Base-by-base conservation (phyloP, 768 basidiomycete genomes). In the Tylopilus intermedius region DNA sequence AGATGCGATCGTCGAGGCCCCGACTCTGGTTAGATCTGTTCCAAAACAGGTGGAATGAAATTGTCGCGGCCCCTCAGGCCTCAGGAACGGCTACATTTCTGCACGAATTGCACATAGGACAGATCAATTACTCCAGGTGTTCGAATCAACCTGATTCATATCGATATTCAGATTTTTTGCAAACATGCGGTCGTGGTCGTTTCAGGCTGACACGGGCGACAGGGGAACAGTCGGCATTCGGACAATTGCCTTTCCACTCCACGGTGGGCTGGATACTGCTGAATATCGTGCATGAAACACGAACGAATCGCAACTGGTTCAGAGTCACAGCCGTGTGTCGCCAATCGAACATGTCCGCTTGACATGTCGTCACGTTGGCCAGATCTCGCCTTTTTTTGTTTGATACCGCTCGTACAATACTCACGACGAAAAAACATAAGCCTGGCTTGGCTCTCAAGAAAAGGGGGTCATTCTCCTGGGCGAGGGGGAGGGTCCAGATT, bases 251-350 rank as follows among this genome's bases (percentile, higher is more conserved):
- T 49, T 24, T 53, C 51, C 30, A 45, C 48, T 63, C 58, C 59
- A 57, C 43, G 53, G 50, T 50, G 46, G 52, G 61, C 58, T 59
- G 63, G 51, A 56, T 41, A 24, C 24, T 24, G 61, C 59, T 59
- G 63, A 49, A 56, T 41, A 58, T 58, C 61, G 40, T 41, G 54
- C 60, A 56, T 45, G 46, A 55, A 59, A 62, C 65, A 64, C 47
- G 58, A 51, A 50, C 33, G 52, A 54, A 48, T 22, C 53, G 33
- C 26, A 50, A 49, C 42, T 33, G 50, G 59, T 45, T 39, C 35
- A 44, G 51, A n/a, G 38, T 38, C 45, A 41, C 26, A 21, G 45
- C 26, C 24, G 15, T 47, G 22, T 51, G 32, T 37, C 49, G 29
- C 53, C 50, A 50, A 56, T 45, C 22, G 42, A 45, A 54, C 44